Percentiles rank a stretch among this genome's conserved stretches.
Conservation (phyloP, 768 basidiomycete species). For the Rhizopogon roseolus region DNA sequence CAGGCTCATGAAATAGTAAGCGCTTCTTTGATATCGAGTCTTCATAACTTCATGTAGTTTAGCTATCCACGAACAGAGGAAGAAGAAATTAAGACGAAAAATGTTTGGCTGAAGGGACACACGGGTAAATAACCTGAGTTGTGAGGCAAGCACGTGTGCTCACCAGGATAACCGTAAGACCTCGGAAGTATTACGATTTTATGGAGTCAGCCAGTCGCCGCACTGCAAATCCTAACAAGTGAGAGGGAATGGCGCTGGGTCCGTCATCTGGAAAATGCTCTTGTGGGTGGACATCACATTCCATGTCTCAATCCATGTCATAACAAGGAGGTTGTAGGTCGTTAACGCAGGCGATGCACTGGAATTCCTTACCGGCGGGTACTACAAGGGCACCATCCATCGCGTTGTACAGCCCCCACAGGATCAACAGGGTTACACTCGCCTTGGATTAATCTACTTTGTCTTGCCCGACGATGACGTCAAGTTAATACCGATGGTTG, state of each 20-base stretch:
- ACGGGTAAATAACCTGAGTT: conserved; percentile 28
- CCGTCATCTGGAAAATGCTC: conserved; percentile 44
- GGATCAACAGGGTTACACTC: conserved; percentile 30
- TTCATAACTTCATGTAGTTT: background rate
- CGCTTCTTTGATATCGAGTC: background rate
- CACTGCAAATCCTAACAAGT: conserved; percentile 42
- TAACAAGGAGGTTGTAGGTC: conserved; percentile 26
- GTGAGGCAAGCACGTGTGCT: background rate
- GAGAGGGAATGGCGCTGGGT: conserved; percentile 49
- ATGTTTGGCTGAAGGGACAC: conserved; percentile 55
- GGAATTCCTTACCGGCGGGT: conserved; percentile 14
- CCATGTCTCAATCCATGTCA: background rate
- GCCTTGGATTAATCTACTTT: conserved; percentile 49
- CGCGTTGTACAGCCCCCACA: conserved; percentile 19
- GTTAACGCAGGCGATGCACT: conserved; percentile 51
- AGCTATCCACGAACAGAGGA: background rate
- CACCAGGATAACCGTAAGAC: conserved; percentile 21
- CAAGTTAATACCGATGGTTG: conserved; percentile 33
- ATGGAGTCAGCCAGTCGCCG: conserved; percentile 50
- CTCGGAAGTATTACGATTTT: conserved; percentile 43
- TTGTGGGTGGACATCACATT: conserved; percentile 26
- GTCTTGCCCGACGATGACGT: conserved; percentile 42
- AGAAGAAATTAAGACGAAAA: conserved; percentile 35
- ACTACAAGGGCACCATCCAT: too few species aligned
- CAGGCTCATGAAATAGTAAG: conserved; percentile 44